Conservation (phyloP, 2,329 filamentous ascomycete species). For the Cladosporium sp. region DNA sequence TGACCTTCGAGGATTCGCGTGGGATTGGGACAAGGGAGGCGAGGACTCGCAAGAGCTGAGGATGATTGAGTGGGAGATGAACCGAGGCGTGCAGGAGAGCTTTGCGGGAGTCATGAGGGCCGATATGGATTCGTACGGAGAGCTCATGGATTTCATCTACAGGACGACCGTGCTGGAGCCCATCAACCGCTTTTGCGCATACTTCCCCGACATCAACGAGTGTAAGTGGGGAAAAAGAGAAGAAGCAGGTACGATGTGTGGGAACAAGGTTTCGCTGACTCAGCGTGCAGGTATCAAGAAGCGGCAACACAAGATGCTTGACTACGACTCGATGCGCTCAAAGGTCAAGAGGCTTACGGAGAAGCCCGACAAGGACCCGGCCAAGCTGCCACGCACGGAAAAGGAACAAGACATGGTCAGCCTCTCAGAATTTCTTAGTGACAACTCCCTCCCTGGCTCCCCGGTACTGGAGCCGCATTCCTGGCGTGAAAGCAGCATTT, state of each 20-base stretch:
- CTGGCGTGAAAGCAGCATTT: slow-evolving; percentile 6
- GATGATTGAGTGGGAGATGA: slow-evolving; percentile 27
- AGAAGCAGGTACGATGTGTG: too few species aligned
- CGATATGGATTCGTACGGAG: slow-evolving; percentile 12
- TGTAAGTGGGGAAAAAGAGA: slow-evolving; percentile 50
- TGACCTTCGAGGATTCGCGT: slow-evolving; percentile 16
- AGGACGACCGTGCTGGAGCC: slow-evolving; percentile 92
- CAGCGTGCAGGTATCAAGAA: slow-evolving; percentile 76
- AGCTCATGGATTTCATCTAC: slow-evolving; percentile 30
- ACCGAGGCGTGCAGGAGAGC: slow-evolving; percentile 20
- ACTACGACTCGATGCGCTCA: slow-evolving; percentile 93
- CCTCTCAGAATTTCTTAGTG: slow-evolving; percentile 12
- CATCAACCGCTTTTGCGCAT: slow-evolving; percentile 92
- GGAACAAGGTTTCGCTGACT: background rate
- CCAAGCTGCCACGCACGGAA: slow-evolving; percentile 91
- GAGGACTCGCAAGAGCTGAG: slow-evolving; percentile 15
- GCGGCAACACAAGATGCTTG: slow-evolving; percentile 94
- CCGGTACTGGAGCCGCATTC: background rate
- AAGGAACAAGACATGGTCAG: slow-evolving; percentile 82
- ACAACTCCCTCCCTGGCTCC: background rate
- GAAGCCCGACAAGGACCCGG: slow-evolving; percentile 98
- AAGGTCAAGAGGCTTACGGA: slow-evolving; percentile 97
- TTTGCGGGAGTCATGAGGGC: slow-evolving; percentile 13
- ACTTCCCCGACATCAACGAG: slow-evolving; percentile 98
- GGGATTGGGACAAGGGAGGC: slow-evolving; percentile 20